phyloP scores from a whole-genome alignment of 2,329 filamentous ascomycete species.

The Geosmithia putterillii region DNA sequence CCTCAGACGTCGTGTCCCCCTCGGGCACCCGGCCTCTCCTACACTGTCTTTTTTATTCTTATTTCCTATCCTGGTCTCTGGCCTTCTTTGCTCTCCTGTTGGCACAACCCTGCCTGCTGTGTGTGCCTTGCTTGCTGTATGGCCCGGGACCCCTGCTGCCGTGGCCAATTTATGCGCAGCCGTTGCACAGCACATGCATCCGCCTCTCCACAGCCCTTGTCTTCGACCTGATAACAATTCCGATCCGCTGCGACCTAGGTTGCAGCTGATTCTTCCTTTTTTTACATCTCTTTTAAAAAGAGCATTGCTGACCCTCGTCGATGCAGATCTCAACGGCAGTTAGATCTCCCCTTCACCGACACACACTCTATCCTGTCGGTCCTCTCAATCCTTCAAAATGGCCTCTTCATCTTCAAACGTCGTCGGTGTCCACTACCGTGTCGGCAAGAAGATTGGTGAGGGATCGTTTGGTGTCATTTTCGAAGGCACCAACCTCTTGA shows the following conservation, averaged over 20 bases:
- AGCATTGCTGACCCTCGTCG: background rate
- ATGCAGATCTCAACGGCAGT: background rate
- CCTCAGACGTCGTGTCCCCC: too few relatives aligned
- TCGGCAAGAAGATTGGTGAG: constrained; percentile 99
- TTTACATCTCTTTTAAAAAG: background rate
- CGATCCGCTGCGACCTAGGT: background rate
- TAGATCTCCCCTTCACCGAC: background rate
- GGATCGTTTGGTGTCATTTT: constrained; percentile 98
- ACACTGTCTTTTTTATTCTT: background rate
- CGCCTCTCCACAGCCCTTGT: background rate
- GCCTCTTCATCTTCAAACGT: constrained; percentile 89
- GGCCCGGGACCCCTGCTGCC: background rate
- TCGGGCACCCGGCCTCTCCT: background rate
- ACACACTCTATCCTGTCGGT: background rate
- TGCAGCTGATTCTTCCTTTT: too few relatives aligned
- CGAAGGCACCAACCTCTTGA: constrained; percentile 94
- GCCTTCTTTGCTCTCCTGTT: background rate
- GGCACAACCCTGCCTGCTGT: background rate
- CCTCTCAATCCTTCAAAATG: constrained; percentile 37
- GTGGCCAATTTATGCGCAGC: background rate
- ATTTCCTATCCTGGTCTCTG: background rate
- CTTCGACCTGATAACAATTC: background rate
- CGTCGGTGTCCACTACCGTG: constrained; percentile 95
- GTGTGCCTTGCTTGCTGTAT: too few relatives aligned
- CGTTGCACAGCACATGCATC: background rate